Conservation (phyloP, 1,139 yeast species). For the Hyphopichia fennica region DNA sequence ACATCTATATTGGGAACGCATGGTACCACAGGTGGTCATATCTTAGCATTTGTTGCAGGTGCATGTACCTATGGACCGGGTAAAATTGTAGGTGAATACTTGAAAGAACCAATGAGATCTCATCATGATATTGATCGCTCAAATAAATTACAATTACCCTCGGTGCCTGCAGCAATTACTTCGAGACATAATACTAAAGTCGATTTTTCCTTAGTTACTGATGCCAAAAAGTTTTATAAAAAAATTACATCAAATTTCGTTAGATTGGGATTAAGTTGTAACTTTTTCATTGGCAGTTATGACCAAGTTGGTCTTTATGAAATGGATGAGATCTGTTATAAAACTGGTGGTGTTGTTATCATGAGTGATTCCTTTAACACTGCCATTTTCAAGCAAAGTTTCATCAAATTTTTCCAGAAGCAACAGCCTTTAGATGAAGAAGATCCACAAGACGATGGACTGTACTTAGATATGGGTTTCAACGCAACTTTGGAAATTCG, state of each 20-base stretch:
- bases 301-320: conserved; percentile 68
- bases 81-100: conserved; percentile 43
- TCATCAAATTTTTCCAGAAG: conserved; percentile 50
- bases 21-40: conserved; percentile 55
- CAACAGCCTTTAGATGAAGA: conserved; percentile 7
- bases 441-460: conserved; percentile 28
- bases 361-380: conserved; percentile 66
- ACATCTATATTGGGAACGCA: conserved; percentile 39
- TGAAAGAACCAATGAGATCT: conserved; percentile 58
- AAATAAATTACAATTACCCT: conserved; percentile 34
- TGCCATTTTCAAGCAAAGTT: conserved; percentile 65
- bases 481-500: conserved; percentile 62
- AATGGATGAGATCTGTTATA: conserved; percentile 58
- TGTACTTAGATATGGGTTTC: conserved; percentile 48
- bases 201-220: conserved; percentile 29
- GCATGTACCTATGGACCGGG: conserved; percentile 63
- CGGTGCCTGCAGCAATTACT: conserved; percentile 17
- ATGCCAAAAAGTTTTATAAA: conserved; percentile 45
- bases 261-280: conserved; percentile 52
- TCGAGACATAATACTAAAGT: conserved; percentile 28
- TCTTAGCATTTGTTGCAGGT: conserved; percentile 60
- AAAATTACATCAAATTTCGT: conserved; percentile 41
- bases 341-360: conserved; percentile 63
- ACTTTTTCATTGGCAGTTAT: conserved; percentile 61
- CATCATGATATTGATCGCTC: conserved; percentile 56